Percentiles rank a stretch among this genome's conserved stretches.
Conservation (phyloP, 257 asterid genomes). For the Solanum etuberosum region DNA sequence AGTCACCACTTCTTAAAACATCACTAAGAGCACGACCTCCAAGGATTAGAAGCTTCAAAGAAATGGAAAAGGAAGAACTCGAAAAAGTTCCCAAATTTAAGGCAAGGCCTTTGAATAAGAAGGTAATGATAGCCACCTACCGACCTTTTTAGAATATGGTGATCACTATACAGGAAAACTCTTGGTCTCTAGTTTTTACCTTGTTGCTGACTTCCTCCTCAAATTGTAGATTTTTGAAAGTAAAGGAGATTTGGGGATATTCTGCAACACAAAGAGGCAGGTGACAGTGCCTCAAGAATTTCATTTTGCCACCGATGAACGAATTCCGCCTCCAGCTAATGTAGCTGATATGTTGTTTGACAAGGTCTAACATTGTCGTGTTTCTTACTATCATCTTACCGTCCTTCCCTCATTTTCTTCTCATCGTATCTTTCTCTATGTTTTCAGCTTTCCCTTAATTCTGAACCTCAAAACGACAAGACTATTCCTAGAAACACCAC, state of each 20-base stretch:
- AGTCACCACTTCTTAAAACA: conserved; percentile 75
- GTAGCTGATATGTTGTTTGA: conserved; percentile 71
- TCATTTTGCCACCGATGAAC: conserved; percentile 69
- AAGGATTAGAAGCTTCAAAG: conserved; percentile 51
- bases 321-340: conserved; percentile 67
- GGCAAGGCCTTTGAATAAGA: conserved; percentile 86
- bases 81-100: conserved; percentile 70
- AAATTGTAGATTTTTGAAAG: conserved; percentile 68
- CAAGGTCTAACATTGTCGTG: conserved; percentile 25
- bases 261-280: conserved; percentile 67
- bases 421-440: not conserved
- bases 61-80: conserved; percentile 64
- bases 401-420: not conserved
- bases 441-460: conserved; percentile 63
- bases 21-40: conserved; percentile 80
- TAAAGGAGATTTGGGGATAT: conserved; percentile 81
- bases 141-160: not conserved
- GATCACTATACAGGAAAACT: not conserved
- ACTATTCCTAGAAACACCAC: conserved; percentile 50
- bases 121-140: conserved; percentile 27
- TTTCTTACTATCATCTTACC: not conserved
- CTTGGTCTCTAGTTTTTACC: not conserved
- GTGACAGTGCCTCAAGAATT: conserved; percentile 77
- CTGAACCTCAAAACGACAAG: conserved; percentile 60
- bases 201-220: not conserved